Conservation (phyloP, 805 yeast species). For the Saturnispora silvae region DNA sequence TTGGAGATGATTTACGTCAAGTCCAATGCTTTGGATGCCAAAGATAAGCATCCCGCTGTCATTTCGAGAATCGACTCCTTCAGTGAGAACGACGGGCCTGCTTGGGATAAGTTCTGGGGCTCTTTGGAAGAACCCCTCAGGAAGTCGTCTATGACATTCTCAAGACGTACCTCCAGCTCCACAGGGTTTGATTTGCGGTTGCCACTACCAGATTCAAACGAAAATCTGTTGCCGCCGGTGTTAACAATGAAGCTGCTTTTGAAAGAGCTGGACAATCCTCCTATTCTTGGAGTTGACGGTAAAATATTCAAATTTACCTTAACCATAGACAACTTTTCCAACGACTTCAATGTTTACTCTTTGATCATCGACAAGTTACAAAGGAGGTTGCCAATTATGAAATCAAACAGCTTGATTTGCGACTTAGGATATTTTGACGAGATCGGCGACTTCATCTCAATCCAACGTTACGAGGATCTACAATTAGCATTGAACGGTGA, state of each 20-base stretch:
- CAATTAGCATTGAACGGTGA: constrained; percentile 17
- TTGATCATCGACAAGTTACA: constrained; percentile 12
- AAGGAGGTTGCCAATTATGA: neutral
- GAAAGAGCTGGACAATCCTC: constrained; percentile 12
- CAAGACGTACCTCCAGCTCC: neutral
- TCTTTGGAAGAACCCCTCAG: constrained; percentile 2
- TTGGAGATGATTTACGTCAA: constrained; percentile 22
- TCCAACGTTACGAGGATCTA: constrained; percentile 28
- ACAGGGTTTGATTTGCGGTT: too few relatives aligned
- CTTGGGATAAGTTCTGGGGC: constrained; percentile 27
- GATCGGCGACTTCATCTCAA: constrained; percentile 27
- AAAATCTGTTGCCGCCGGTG: neutral
- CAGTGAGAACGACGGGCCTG: constrained; percentile 12
- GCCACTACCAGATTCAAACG: neutral
- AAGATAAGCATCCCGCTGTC: neutral
- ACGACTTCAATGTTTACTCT: constrained; percentile 5
- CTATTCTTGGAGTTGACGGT: constrained; percentile 12
- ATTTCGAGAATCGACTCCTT: neutral
- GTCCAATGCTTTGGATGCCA: neutral
- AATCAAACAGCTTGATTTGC: constrained; percentile 7
- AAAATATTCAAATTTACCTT: constrained; percentile 21
- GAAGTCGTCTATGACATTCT: too few relatives aligned
- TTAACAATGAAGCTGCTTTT: constrained; percentile 14
- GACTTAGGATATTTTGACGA: constrained; percentile 31
- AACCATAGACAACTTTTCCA: constrained; percentile 7